phyloP scores from a whole-genome alignment of 169 alveolate genomes.

The Babesia sp. region DNA sequence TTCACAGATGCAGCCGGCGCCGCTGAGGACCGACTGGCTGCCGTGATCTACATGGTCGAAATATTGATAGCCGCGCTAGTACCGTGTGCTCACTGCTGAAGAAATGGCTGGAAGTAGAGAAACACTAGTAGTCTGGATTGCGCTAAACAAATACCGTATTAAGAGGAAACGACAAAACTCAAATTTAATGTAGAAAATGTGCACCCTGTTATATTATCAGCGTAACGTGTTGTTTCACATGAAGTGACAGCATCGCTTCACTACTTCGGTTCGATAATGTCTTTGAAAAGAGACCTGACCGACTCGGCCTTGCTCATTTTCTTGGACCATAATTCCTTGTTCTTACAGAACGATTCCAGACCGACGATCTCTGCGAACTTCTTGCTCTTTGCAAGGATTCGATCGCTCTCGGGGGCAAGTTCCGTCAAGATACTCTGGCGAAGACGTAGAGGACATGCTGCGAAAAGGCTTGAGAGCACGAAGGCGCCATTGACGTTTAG shows the following conservation, averaged over 20 bases:
- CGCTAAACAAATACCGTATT: too few species aligned
- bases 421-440: conserved; percentile 12
- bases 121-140: too few species aligned
- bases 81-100: too few species aligned
- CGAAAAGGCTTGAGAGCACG: conserved; percentile 23
- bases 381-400: conserved; percentile 14
- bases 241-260: too few species aligned
- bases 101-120: too few species aligned
- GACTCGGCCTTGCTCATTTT: conserved; percentile 28
- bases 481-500: conserved; percentile 43
- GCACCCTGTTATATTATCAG: too few species aligned
- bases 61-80: too few species aligned
- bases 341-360: conserved; percentile 36
- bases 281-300: conserved; percentile 56
- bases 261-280: conserved; percentile 14
- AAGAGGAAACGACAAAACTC: too few species aligned
- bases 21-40: conserved; percentile 28
- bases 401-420: conserved; percentile 22
- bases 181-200: too few species aligned
- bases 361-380: conserved; percentile 30
- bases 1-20: conserved; percentile 40
- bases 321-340: conserved; percentile 33
- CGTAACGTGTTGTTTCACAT: too few species aligned
- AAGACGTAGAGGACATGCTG: conserved; percentile 2
- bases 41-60: not conserved